phyloP scores from a whole-genome alignment of 2,329 filamentous ascomycete genomes.

The Venturia oleaginea region DNA sequence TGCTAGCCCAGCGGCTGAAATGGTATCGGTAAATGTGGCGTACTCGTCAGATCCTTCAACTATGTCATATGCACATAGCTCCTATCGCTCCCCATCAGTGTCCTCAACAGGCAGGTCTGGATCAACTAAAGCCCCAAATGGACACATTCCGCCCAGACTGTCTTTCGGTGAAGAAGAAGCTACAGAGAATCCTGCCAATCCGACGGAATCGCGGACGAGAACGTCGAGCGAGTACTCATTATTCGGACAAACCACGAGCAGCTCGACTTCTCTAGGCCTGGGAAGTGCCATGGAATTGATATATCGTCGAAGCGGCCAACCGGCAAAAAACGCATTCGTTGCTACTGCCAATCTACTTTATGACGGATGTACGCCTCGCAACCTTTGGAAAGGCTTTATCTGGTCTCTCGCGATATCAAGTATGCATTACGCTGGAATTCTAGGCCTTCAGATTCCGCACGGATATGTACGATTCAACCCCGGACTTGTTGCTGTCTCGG shows the following conservation, averaged over 20 bases:
- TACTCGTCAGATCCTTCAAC: background rate
- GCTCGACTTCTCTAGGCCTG: slow-evolving; percentile 6
- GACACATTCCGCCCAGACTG: background rate
- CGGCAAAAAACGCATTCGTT: slow-evolving; percentile 19
- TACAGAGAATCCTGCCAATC: background rate
- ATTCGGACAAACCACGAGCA: slow-evolving; percentile 1
- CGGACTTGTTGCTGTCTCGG: slow-evolving; percentile 23
- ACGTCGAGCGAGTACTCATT: slow-evolving; percentile 13
- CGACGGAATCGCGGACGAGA: background rate
- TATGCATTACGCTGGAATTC: slow-evolving; percentile 28
- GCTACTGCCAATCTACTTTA: slow-evolving; percentile 19
- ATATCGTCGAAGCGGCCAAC: background rate
- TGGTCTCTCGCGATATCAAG: slow-evolving; percentile 27
- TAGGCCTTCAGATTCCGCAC: slow-evolving; percentile 23
- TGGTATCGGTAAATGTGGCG: background rate
- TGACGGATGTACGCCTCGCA: slow-evolving; percentile 19
- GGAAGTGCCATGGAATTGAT: slow-evolving; percentile 9
- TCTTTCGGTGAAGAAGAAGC: background rate
- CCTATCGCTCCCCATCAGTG: background rate
- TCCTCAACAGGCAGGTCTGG: background rate
- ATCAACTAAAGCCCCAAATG: background rate
- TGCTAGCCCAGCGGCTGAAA: background rate
- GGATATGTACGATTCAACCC: slow-evolving; percentile 23
- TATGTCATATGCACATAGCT: background rate
- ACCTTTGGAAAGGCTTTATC: slow-evolving; percentile 23